Conservation (phyloP, 2,329 filamentous ascomycete species). For the Sporothrix brunneoviolacea region DNA sequence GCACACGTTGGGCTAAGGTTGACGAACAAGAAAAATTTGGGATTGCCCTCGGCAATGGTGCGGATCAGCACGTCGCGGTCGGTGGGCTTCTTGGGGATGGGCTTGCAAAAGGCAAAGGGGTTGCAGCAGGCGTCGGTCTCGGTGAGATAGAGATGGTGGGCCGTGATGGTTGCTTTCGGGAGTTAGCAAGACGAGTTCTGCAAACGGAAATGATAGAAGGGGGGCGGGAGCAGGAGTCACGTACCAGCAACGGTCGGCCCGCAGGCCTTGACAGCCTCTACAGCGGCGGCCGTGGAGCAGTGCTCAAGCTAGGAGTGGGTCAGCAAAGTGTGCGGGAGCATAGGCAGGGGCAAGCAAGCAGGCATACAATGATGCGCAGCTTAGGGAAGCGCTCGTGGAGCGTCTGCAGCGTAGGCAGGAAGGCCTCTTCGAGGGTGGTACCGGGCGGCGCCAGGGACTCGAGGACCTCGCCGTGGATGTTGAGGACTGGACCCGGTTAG, state of each 20-base stretch:
- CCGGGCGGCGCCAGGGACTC: constrained; percentile 31
- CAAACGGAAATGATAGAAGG: neutral
- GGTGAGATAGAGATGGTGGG: constrained; percentile 70
- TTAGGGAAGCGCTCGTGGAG: constrained; percentile 71
- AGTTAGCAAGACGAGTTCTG: too few relatives aligned
- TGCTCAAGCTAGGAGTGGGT: constrained; percentile 48
- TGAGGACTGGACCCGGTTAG: constrained; percentile 34
- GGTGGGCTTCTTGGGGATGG: constrained; percentile 64
- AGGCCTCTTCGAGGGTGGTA: constrained; percentile 52
- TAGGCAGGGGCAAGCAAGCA: constrained; percentile 32
- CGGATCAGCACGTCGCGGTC: constrained; percentile 67
- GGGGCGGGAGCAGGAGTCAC: neutral
- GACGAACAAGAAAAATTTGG: constrained; percentile 68
- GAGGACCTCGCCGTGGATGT: constrained; percentile 82
- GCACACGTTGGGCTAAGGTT: neutral
- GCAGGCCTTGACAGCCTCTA: constrained; percentile 70
- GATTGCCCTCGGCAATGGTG: constrained; percentile 50
- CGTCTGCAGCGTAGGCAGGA: constrained; percentile 70
- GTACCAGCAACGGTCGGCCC: constrained; percentile 63
- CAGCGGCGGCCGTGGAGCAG: constrained; percentile 76
- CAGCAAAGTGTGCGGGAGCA: too few relatives aligned
- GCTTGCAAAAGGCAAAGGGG: constrained; percentile 49
- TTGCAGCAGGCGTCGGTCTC: constrained; percentile 20
- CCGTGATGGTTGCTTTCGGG: constrained; percentile 77
- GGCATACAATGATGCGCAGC: constrained; percentile 50